A percentile compares a stretch with the other conserved stretches of the same genome.
Evolutionary conservation across 148 eudicot genomes (phyloP).

Genomic region (Rhododendron ovatum): DNA sequence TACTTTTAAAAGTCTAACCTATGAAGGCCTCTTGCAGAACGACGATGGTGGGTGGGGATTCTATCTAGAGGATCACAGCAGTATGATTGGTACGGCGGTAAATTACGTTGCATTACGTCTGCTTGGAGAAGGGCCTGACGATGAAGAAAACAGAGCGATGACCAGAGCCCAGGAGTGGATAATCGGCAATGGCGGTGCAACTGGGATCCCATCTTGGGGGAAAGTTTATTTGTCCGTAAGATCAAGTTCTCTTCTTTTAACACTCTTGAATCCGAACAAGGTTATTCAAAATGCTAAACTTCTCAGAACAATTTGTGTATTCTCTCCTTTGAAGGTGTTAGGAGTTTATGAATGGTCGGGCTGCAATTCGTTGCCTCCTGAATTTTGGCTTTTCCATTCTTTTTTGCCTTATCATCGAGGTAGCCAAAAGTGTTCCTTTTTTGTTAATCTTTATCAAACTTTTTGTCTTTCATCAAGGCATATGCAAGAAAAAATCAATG

Average conservation of each 20-base stretch:
- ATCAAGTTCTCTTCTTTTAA: no score
- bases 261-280: no score
- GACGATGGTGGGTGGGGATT: conserved; percentile 38
- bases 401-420: conserved; percentile 32
- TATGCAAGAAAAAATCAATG: no score
- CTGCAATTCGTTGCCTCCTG: conserved; percentile 31
- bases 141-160: conserved; percentile 10
- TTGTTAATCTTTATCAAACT: no score
- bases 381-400: conserved; percentile 35
- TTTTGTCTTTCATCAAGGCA: no score
- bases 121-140: no score
- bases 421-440: neutral
- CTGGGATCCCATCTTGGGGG: conserved; percentile 32
- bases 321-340: conserved; percentile 17
- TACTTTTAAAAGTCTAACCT: no score
- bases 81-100: conserved; percentile 29
- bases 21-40: conserved; percentile 6
- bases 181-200: conserved; percentile 32
- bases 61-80: conserved; percentile 25
- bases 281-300: no score
- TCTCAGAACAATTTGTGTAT: no score
- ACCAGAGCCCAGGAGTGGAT: conserved; percentile 27
- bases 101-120: conserved; percentile 13
- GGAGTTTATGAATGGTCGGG: conserved; percentile 39
- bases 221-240: neutral